Percentiles rank a stretch among this genome's conserved stretches.
Conservation (phyloP, 2,329 filamentous ascomycete species). For the Cyanodermella asteris region DNA sequence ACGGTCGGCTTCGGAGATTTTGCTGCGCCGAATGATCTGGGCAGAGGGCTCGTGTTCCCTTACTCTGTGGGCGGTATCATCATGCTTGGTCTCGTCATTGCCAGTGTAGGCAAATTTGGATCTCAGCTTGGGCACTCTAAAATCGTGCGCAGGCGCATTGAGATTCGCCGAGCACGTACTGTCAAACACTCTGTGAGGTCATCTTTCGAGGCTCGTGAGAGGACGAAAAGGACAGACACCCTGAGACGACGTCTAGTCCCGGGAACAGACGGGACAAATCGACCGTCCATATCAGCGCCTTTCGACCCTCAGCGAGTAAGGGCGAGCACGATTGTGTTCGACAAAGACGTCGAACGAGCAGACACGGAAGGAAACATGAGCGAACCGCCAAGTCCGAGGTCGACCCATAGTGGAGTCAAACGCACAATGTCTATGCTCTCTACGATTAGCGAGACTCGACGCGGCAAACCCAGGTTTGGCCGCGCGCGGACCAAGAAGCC, state of each 20-base stretch:
- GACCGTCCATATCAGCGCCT: constrained; percentile 9
- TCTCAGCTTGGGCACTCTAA: constrained; percentile 38
- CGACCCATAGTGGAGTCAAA: too few relatives aligned
- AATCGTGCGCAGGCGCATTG: constrained; percentile 36
- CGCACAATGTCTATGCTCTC: too few relatives aligned
- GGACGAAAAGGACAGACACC: constrained; percentile 11
- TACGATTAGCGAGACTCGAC: too few relatives aligned
- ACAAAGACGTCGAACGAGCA: too few relatives aligned
- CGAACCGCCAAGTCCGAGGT: constrained; percentile 16
- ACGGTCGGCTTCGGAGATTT: constrained; percentile 43
- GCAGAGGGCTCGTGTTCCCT: constrained; percentile 54
- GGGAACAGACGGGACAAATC: constrained; percentile 2
- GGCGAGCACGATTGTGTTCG: too few relatives aligned
- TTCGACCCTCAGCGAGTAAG: constrained; percentile 10
- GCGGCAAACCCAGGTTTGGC: constrained; percentile 2
- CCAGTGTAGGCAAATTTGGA: constrained; percentile 50
- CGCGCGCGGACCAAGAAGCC: constrained; percentile 12
- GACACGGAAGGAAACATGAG: too few relatives aligned
- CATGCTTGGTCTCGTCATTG: constrained; percentile 63
- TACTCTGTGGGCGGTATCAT: constrained; percentile 69
- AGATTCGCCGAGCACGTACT: constrained; percentile 30
- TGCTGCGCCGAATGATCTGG: constrained; percentile 31
- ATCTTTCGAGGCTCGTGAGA: constrained; percentile 10
- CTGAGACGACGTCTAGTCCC: constrained; percentile 5
- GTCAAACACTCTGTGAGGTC: constrained; percentile 30